Conservation (phyloP, 495 filamentous ascomycete genomes). For the Bacidia rubella region DNA sequence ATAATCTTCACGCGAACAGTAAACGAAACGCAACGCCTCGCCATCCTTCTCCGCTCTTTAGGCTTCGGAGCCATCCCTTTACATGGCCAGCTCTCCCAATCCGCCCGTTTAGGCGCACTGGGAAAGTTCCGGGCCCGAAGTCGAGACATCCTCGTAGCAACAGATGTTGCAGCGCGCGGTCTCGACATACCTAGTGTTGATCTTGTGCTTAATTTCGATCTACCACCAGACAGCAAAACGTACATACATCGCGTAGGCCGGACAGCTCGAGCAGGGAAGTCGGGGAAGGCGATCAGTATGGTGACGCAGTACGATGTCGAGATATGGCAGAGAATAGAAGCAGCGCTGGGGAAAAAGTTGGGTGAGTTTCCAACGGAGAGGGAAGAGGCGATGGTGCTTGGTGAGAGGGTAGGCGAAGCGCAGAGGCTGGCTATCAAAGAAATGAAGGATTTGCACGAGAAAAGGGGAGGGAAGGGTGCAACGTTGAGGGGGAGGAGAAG, state of each 20-base stretch:
- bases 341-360: conserved; percentile 63
- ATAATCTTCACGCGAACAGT: conserved; percentile 94
- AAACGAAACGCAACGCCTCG: conserved; percentile 72
- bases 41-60: conserved; percentile 66
- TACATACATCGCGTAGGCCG: conserved; percentile 93
- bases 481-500: conserved; percentile 38
- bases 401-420: conserved; percentile 65
- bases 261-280: conserved; percentile 80
- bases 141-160: conserved; percentile 82
- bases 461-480: conserved; percentile 51
- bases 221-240: conserved; percentile 72
- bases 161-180: conserved; percentile 87
- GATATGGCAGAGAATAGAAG: conserved; percentile 72
- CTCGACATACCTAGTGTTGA: conserved; percentile 91
- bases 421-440: conserved; percentile 67
- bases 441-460: conserved; percentile 75
- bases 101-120: conserved; percentile 66
- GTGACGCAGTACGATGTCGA: conserved; percentile 91
- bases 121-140: conserved; percentile 69
- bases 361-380: conserved; percentile 51
- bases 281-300: conserved; percentile 66
- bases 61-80: conserved; percentile 80
- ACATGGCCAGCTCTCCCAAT: conserved; percentile 81
- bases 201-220: conserved; percentile 74
- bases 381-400: conserved; percentile 81